Base-by-base conservation (phyloP, 352 stramenopile genomes). In the Globisporangium megalacanthum region DNA sequence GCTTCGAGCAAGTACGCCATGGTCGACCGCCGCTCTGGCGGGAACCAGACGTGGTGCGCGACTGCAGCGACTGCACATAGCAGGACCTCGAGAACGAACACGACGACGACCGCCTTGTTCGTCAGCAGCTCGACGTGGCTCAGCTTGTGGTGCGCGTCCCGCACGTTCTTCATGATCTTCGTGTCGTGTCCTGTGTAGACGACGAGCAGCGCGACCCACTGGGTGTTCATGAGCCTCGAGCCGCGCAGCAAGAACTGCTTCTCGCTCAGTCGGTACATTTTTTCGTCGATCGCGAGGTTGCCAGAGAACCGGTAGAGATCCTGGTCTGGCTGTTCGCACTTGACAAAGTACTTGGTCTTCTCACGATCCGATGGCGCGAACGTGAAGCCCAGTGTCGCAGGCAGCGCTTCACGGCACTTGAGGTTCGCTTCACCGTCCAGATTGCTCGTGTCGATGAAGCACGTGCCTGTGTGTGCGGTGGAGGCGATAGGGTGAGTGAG, bases 151-250 rank as follows among this genome's bases (percentile, higher is more conserved):
- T 90, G 73, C 2, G 83, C 71, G n/a, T 73, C 73, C 8, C 82
- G 80, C 8, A 80, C 83, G 42, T 94, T 97, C 64, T 92, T 92
- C 73, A 94, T 92, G 49, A 97, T 77, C 62, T 97, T 97, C 6
- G 89, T 94, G 49, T 97, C 90, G 56, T 94, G 80, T 5, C 83
- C 82, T 42, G 83, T 92, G 62, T 93, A 93, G 2, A 92, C 78
- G 9, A 89, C 79, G 14, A 90, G 65, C 49, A 88, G 68, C 53
- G 78, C 61, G 41, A 78, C 72, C 73, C 74, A 87, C 47, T 89
- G 88, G 1, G 83, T 94, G 52, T 94, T 92, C 76, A 87, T 88
- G 25, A 94, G 68, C 25, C 70, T 83, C 14, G 79, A 86, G 8
- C 84, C 83, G 8, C 84, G 79, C 1, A 83, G 68, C 13, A 94